phyloP scores from a whole-genome alignment of 2,329 filamentous ascomycete genomes.

The Xylariales sp. region DNA sequence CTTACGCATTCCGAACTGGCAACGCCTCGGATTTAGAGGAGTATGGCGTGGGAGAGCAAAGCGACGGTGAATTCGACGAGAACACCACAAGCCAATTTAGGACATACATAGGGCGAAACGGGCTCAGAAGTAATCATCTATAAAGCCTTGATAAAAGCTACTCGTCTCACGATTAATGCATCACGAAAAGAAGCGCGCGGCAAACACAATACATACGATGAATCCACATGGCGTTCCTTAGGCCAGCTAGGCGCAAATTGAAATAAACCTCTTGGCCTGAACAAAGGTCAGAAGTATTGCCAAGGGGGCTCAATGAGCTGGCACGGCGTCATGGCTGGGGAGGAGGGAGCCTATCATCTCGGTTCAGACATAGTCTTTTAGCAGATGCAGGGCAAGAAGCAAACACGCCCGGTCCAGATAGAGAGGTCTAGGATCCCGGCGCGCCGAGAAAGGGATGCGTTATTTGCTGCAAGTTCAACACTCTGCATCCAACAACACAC shows the following conservation, averaged over 20 bases:
- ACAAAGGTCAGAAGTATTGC: slow-evolving; percentile 1
- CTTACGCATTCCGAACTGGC: slow-evolving; percentile 65
- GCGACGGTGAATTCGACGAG: slow-evolving; percentile 49
- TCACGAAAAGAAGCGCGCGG: slow-evolving; percentile 35
- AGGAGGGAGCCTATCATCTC: slow-evolving; percentile 13
- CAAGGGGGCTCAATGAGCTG: not conserved
- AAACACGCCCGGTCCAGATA: slow-evolving; percentile 20
- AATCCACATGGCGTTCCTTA: slow-evolving; percentile 7
- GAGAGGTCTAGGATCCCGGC: not conserved
- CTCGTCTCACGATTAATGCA: not conserved
- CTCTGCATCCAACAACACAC: slow-evolving; percentile 32
- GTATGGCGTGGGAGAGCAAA: slow-evolving; percentile 57
- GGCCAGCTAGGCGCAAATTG: slow-evolving; percentile 14
- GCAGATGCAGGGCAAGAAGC: slow-evolving; percentile 8
- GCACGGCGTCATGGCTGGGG: not conserved
- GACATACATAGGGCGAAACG: slow-evolving; percentile 54
- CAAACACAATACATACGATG: slow-evolving; percentile 22
- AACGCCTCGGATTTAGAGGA: slow-evolving; percentile 68
- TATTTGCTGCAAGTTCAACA: slow-evolving; percentile 18
- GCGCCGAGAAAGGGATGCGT: slow-evolving; percentile 21
- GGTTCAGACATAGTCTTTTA: slow-evolving; percentile 19
- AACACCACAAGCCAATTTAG: slow-evolving; percentile 41
- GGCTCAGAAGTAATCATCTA: slow-evolving; percentile 49
- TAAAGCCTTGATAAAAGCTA: slow-evolving; percentile 24
- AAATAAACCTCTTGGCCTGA: slow-evolving; percentile 7